Evolutionary conservation across 1,284 basidiomycete species (phyloP).

Genomic region (Moesziomyces antarcticus): DNA sequence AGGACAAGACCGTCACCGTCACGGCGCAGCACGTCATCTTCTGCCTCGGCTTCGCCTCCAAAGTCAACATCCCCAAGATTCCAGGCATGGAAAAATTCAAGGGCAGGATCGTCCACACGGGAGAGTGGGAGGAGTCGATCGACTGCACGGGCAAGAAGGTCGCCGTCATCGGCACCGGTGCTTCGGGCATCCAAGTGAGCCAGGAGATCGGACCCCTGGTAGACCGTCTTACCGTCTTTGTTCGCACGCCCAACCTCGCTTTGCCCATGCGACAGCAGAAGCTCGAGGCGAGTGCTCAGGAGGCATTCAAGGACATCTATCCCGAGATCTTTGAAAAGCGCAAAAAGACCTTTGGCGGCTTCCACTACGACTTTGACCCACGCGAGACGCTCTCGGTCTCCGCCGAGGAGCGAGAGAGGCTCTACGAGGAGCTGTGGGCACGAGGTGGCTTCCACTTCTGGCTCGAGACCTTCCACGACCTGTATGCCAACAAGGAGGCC

Average conservation of each 20-base stretch:
- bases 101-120: slow-evolving; percentile 73
- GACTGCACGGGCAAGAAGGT: slow-evolving; percentile 73
- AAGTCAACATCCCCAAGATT: slow-evolving; percentile 70
- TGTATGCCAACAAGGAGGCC: slow-evolving; percentile 44
- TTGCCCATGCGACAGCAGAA: slow-evolving; percentile 52
- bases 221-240: slow-evolving; percentile 48
- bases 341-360: slow-evolving; percentile 51
- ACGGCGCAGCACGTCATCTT: slow-evolving; percentile 52
- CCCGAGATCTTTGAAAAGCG: slow-evolving; percentile 54
- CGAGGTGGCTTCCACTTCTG: slow-evolving; percentile 51
- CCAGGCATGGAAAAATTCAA: slow-evolving; percentile 71
- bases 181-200: slow-evolving; percentile 71
- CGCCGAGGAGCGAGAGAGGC: slow-evolving; percentile 39
- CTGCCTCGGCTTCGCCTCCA: slow-evolving; percentile 52
- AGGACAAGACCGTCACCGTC: slow-evolving; percentile 21
- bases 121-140: slow-evolving; percentile 74
- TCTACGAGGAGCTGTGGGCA: slow-evolving; percentile 47
- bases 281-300: slow-evolving; percentile 44
- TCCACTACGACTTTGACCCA: slow-evolving; percentile 54
- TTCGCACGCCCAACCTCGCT: slow-evolving; percentile 55
- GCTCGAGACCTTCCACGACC: slow-evolving; percentile 53
- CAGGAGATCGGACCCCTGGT: slow-evolving; percentile 59
- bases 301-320: slow-evolving; percentile 50
- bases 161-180: slow-evolving; percentile 76
- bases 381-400: slow-evolving; percentile 35